Evolutionary conservation across 1,284 basidiomycete genomes (phyloP).

Genomic region (Mrakiaceae sp.): DNA sequence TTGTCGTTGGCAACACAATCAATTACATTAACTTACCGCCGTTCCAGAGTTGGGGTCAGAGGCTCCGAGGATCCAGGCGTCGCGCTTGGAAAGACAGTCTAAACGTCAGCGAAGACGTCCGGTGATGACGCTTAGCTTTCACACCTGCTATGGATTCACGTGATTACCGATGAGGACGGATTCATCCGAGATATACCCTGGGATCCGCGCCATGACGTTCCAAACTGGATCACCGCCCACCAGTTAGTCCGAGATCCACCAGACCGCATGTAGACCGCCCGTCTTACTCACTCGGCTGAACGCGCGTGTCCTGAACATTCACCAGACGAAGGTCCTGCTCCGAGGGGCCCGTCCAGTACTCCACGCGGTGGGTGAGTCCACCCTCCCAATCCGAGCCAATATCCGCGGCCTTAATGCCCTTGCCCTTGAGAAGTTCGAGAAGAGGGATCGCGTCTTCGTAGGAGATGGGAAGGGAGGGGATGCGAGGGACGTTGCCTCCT

Average conservation of each 20-base stretch:
- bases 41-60: too few relatives aligned
- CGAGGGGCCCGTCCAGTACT: conserved; percentile 43
- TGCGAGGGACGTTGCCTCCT: conserved; percentile 60
- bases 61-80: conserved; percentile 39
- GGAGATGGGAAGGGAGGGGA: conserved; percentile 54
- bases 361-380: conserved; percentile 36
- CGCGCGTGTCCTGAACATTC: conserved; percentile 55
- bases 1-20: too few relatives aligned
- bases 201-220: conserved; percentile 83
- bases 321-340: conserved; percentile 37
- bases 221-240: conserved; percentile 41
- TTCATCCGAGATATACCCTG: conserved; percentile 75
- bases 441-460: conserved; percentile 42
- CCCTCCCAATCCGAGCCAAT: conserved; percentile 39
- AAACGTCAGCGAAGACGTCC: background rate
- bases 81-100: background rate
- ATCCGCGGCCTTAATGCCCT: conserved; percentile 28
- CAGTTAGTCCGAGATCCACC: conserved; percentile 10
- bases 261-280: too few relatives aligned
- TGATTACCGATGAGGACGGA: conserved; percentile 78
- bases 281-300: conserved; percentile 37
- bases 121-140: conserved; percentile 47
- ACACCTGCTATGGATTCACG: conserved; percentile 30
- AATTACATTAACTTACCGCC: too few relatives aligned
- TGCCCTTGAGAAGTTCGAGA: conserved; percentile 34